Evolutionary conservation across 2,329 filamentous ascomycete genomes (phyloP).

Genomic region (Colletotrichum theobromicola): DNA sequence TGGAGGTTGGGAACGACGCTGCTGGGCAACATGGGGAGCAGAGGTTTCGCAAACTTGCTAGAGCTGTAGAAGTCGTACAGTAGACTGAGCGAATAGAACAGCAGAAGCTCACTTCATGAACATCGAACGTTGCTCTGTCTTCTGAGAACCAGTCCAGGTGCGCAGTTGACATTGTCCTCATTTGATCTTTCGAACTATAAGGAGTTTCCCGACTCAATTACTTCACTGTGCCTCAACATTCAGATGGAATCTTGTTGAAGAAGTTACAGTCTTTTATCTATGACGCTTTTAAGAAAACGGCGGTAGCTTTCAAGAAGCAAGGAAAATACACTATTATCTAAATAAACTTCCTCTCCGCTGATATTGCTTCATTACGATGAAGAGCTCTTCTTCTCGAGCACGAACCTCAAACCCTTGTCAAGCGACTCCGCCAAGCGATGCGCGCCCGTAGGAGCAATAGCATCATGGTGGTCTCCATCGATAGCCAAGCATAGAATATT

Average conservation of each 20-base stretch:
- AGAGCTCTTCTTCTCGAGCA: neutral
- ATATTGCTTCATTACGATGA: neutral
- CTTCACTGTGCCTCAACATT: no score
- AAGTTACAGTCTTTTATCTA: neutral
- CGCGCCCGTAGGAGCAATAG: neutral
- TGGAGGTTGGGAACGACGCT: neutral
- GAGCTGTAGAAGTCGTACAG: neutral
- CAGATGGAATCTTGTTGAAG: no score
- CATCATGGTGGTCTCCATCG: neutral
- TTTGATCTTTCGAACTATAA: no score
- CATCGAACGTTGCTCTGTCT: neutral
- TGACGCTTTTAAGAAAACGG: neutral
- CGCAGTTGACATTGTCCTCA: no score
- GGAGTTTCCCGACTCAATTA: no score
- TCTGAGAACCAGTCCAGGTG: neutral
- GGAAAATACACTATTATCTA: neutral
- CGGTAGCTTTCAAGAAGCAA: no score
- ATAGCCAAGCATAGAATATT: neutral
- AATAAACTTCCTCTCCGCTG: neutral
- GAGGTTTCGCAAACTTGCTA: neutral
- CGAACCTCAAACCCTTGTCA: neutral
- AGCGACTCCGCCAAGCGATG: neutral
- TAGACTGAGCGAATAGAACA: neutral
- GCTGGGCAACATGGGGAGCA: neutral
- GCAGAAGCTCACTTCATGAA: neutral